phyloP scores from a whole-genome alignment of 2,329 filamentous ascomycete genomes.

The Cercospora brassicicola region DNA sequence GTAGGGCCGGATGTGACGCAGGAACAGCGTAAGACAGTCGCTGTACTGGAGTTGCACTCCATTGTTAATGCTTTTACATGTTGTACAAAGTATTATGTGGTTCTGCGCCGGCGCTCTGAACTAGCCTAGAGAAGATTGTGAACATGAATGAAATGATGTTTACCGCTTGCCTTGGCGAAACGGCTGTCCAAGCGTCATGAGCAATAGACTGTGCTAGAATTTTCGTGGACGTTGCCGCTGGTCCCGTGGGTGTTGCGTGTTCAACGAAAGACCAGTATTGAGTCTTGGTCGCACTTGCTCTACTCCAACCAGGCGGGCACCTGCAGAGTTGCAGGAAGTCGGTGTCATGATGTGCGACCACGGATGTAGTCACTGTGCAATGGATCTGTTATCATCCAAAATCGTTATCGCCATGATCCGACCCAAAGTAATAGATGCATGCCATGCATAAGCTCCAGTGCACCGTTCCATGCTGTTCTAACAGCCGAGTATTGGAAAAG shows the following conservation, averaged over 20 bases:
- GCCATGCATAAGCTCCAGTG: background rate
- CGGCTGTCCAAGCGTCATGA: background rate
- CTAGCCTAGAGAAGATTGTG: background rate
- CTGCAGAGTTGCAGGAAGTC: background rate
- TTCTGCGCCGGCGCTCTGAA: background rate
- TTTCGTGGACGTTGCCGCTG: background rate
- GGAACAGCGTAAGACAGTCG: background rate
- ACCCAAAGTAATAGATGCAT: background rate
- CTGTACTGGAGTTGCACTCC: background rate
- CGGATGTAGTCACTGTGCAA: background rate
- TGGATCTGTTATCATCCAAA: background rate
- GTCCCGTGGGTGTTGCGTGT: background rate
- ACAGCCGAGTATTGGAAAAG: background rate
- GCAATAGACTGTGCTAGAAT: background rate
- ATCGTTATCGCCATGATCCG: background rate
- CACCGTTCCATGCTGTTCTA: background rate
- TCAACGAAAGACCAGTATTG: background rate
- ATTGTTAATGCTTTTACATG: background rate
- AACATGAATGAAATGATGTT: background rate
- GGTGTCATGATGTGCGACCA: background rate
- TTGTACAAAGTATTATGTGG: background rate
- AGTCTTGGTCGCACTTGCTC: background rate
- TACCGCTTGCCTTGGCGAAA: background rate
- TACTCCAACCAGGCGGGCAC: background rate
- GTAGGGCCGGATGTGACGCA: background rate